Evolutionary conservation across 768 basidiomycete species (phyloP).

Genomic region (Kwoniella pini): DNA sequence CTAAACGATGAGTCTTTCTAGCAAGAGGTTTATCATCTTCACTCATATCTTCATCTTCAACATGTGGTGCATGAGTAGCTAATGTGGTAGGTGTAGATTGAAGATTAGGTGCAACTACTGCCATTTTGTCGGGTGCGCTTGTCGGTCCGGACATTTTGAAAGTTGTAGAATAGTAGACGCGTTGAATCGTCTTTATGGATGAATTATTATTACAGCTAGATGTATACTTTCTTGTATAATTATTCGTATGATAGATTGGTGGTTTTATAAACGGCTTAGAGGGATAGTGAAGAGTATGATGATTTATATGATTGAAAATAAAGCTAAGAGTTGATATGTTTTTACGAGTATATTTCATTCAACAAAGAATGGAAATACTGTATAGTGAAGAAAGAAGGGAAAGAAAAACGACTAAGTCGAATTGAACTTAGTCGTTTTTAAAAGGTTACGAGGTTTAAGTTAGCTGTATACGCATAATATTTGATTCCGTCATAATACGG

Average conservation of each 20-base stretch:
- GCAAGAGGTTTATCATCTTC: constrained; percentile 31
- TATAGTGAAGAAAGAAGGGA: background rate
- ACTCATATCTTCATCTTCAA: constrained; percentile 20
- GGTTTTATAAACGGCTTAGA: background rate
- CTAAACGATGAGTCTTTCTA: constrained; percentile 11
- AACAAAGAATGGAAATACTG: background rate
- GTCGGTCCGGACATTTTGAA: constrained; percentile 15
- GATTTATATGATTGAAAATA: background rate
- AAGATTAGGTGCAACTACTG: constrained; percentile 38
- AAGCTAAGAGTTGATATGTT: background rate
- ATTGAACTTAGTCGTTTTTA: constrained; percentile 8
- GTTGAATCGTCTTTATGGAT: background rate
- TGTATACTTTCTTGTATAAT: background rate
- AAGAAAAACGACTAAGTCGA: constrained; percentile 3
- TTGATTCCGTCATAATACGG: background rate
- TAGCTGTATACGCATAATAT: background rate
- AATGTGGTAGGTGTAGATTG: constrained; percentile 8
- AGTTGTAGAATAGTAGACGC: background rate
- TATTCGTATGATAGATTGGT: background rate
- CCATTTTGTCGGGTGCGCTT: constrained; percentile 27
- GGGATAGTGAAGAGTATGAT: background rate
- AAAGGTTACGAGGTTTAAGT: background rate
- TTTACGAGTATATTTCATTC: background rate
- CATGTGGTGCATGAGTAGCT: constrained; percentile 36
- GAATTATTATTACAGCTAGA: background rate